Evolutionary conservation across 208 protist genomes (phyloP).

Genomic region (Wallacemonas rigidus): DNA sequence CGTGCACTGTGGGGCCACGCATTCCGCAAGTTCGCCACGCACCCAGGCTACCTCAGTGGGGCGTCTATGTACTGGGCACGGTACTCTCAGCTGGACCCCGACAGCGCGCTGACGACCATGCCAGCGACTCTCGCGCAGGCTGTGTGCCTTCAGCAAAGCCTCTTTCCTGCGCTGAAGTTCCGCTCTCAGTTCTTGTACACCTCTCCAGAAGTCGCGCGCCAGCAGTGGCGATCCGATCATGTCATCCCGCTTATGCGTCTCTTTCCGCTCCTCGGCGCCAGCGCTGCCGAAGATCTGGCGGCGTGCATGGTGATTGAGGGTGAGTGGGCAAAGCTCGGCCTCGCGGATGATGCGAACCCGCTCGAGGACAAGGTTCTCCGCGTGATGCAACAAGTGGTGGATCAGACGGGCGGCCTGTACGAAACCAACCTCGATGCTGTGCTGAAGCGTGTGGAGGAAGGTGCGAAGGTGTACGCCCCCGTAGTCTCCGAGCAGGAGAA

Average conservation of each 20-base stretch:
- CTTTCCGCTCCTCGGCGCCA: conserved; percentile 69
- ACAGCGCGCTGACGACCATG: conserved; percentile 50
- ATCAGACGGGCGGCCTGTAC: conserved; percentile 61
- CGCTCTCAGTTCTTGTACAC: conserved; percentile 81
- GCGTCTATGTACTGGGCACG: conserved; percentile 87
- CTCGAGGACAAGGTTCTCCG: conserved; percentile 69
- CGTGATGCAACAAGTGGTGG: conserved; percentile 54
- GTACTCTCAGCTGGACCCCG: conserved; percentile 60
- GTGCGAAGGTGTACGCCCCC: conserved; percentile 55
- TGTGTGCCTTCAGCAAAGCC: conserved; percentile 70
- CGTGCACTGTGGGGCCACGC: conserved; percentile 74
- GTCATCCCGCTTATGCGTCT: conserved; percentile 84
- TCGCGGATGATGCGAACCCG: conserved; percentile 56
- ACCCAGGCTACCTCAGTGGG: conserved; percentile 69
- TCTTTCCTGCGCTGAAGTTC: conserved; percentile 86
- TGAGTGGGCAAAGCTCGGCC: conserved; percentile 64
- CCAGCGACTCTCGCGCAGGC: conserved; percentile 62
- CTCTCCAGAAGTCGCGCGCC: conserved; percentile 74
- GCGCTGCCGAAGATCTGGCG: conserved; percentile 76
- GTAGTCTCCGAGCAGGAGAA: conserved; percentile 58
- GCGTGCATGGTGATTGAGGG: conserved; percentile 79
- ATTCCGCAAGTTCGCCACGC: conserved; percentile 81
- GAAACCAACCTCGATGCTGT: conserved; percentile 59
- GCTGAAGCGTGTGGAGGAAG: conserved; percentile 70
- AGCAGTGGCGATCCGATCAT: conserved; percentile 79